A percentile compares a stretch with the other conserved stretches of the same genome.
These are phyloP conservation scores for Boletales sp. DNA, from an alignment of 768 basidiomycete genomes.

Conservation along the genomic window DNA sequence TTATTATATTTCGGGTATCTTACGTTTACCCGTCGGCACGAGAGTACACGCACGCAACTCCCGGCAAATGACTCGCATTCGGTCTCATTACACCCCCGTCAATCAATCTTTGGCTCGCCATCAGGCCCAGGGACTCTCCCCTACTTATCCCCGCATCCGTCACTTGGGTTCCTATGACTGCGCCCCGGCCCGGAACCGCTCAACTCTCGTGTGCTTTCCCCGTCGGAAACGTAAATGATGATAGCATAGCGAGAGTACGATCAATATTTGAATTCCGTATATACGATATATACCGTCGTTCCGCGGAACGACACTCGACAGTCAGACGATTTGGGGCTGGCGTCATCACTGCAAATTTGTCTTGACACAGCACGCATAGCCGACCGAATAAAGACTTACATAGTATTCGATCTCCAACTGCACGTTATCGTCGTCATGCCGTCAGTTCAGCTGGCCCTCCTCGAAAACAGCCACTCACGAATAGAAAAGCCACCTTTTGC, in stretches of 20 bases:
- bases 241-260: not conserved
- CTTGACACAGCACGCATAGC: not conserved
- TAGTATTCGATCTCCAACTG: slow-evolving; percentile 97
- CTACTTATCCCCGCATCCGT: not conserved
- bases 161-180: too few species aligned
- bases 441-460: not conserved
- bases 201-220: too few species aligned
- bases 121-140: not conserved
- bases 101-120: not conserved
- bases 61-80: not conserved
- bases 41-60: not conserved
- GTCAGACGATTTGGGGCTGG: too few species aligned
- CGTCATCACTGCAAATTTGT: slow-evolving; percentile 17
- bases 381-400: slow-evolving; percentile 42
- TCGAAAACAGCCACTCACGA: slow-evolving; percentile 56
- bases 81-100: not conserved
- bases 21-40: slow-evolving; percentile 13
- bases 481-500: slow-evolving; percentile 80
- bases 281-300: slow-evolving; percentile 14
- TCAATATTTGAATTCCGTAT: not conserved
- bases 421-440: not conserved
- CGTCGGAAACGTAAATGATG: too few species aligned
- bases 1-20: slow-evolving; percentile 9
- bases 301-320: not conserved
- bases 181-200: too few species aligned